These are phyloP conservation scores for Elsinoe ampelina DNA, from an alignment of 2,329 filamentous ascomycete species.

Conservation along the genomic window DNA sequence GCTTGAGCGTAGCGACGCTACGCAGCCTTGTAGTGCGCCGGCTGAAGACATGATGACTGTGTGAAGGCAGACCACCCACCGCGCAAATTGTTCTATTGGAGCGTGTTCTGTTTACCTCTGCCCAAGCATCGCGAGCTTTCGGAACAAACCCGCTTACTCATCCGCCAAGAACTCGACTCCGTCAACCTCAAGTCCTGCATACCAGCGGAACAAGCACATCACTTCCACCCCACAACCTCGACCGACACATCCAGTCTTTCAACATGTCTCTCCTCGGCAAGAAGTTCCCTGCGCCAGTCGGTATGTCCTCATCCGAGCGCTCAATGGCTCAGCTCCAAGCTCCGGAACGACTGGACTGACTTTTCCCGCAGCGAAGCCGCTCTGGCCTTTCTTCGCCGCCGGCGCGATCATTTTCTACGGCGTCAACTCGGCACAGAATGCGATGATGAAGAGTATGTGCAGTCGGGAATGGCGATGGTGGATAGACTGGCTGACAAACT, in stretches of 20 bases:
- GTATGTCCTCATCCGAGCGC: slow-evolving; percentile 28
- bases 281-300: slow-evolving; percentile 43
- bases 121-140: slow-evolving; percentile 7
- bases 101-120: not conserved
- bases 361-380: slow-evolving; percentile 61
- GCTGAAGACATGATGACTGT: slow-evolving; percentile 13
- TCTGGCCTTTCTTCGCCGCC: slow-evolving; percentile 88
- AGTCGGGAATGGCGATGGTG: slow-evolving; percentile 18
- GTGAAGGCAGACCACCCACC: not conserved
- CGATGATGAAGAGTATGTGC: slow-evolving; percentile 69
- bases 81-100: not conserved
- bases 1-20: slow-evolving; percentile 51
- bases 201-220: not conserved
- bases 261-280: slow-evolving; percentile 41
- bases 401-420: slow-evolving; percentile 83
- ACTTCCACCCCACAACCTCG: slow-evolving; percentile 14
- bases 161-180: slow-evolving; percentile 7
- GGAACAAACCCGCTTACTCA: slow-evolving; percentile 5
- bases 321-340: not conserved
- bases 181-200: slow-evolving; percentile 12
- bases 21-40: slow-evolving; percentile 48
- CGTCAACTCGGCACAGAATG: slow-evolving; percentile 72
- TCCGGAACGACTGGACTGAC: slow-evolving; percentile 6
- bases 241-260: slow-evolving; percentile 17
- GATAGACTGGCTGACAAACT: not conserved